These are phyloP conservation scores for Ascochyta lentis DNA, from an alignment of 2,329 filamentous ascomycete species.

Conservation along the genomic window DNA sequence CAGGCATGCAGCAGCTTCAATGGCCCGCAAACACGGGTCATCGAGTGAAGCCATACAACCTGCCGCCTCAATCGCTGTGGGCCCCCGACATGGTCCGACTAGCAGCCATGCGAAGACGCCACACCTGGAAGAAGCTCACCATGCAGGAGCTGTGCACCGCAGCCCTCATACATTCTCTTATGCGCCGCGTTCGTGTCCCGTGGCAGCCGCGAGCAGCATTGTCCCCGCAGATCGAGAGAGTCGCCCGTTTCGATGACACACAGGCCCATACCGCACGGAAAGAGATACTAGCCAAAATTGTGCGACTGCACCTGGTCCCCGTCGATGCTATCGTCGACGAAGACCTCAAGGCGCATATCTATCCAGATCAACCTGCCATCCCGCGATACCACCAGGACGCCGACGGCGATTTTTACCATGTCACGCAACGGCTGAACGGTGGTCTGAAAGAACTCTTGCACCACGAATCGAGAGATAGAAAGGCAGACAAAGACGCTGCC, in stretches of 20 bases:
- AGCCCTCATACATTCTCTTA: slow-evolving; percentile 47
- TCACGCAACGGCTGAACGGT: slow-evolving; percentile 40
- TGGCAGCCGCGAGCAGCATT: slow-evolving; percentile 16
- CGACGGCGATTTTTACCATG: slow-evolving; percentile 44
- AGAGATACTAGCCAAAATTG: slow-evolving; percentile 27
- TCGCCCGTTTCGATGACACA: slow-evolving; percentile 9
- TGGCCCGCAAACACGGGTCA: slow-evolving; percentile 53
- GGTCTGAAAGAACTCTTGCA: slow-evolving; percentile 34
- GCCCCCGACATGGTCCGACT: slow-evolving; percentile 42
- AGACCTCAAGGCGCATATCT: slow-evolving; percentile 14
- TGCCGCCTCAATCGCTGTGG: slow-evolving; percentile 57
- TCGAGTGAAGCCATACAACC: slow-evolving; percentile 33
- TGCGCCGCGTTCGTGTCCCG: slow-evolving; percentile 28
- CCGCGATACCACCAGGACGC: slow-evolving; percentile 50
- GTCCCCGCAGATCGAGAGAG: slow-evolving; percentile 29
- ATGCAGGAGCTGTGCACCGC: slow-evolving; percentile 51
- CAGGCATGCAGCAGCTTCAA: slow-evolving; percentile 30
- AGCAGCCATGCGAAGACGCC: slow-evolving; percentile 40
- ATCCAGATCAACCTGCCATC: slow-evolving; percentile 20
- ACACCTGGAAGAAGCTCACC: slow-evolving; percentile 53
- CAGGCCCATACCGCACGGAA: slow-evolving; percentile 13
- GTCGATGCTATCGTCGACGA: slow-evolving; percentile 23
- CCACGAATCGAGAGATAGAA: slow-evolving; percentile 19
- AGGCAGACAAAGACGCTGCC: slow-evolving; percentile 18
- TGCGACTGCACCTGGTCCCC: slow-evolving; percentile 18